These are phyloP conservation scores for Ascomycota sp. DNA, from an alignment of 2,329 filamentous ascomycete species.

Conservation along the genomic window DNA sequence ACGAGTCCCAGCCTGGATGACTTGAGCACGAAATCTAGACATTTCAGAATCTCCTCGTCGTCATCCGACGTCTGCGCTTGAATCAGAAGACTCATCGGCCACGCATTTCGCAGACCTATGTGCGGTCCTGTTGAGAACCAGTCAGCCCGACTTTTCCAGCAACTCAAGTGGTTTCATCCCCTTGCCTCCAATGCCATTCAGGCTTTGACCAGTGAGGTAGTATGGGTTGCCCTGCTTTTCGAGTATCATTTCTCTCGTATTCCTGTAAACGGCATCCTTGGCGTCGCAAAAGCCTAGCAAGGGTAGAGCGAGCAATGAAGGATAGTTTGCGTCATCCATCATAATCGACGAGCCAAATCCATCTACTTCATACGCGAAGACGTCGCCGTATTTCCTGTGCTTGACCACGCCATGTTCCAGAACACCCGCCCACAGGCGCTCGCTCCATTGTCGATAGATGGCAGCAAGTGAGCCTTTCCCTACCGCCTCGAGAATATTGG, in stretches of 20 bases:
- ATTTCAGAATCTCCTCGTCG: constrained; percentile 58
- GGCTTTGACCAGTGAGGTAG: constrained; percentile 52
- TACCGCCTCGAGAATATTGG: constrained; percentile 40
- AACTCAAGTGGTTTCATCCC: not conserved
- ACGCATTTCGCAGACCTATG: constrained; percentile 72
- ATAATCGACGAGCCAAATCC: constrained; percentile 62
- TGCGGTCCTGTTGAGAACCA: constrained; percentile 24
- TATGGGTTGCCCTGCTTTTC: constrained; percentile 66
- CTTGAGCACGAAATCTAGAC: constrained; percentile 50
- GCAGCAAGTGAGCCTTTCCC: constrained; percentile 31
- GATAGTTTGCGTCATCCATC: constrained; percentile 81
- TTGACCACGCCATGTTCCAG: constrained; percentile 64
- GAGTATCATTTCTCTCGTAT: constrained; percentile 62
- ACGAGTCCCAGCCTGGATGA: constrained; percentile 59
- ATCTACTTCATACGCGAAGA: constrained; percentile 76
- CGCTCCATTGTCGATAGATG: constrained; percentile 33
- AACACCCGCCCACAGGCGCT: constrained; percentile 50
- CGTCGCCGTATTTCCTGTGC: constrained; percentile 51
- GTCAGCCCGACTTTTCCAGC: too few species aligned
- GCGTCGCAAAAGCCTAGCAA: constrained; percentile 50
- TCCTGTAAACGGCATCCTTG: constrained; percentile 54
- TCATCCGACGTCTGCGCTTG: constrained; percentile 75
- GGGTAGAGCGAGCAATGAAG: constrained; percentile 56
- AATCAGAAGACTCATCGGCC: constrained; percentile 87
- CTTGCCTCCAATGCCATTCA: constrained; percentile 71